Percentiles rank a stretch among this genome's conserved stretches.
These are phyloP conservation scores for Naganishia sp. DNA, from an alignment of 1,284 basidiomycete species.

Conservation along the genomic window DNA sequence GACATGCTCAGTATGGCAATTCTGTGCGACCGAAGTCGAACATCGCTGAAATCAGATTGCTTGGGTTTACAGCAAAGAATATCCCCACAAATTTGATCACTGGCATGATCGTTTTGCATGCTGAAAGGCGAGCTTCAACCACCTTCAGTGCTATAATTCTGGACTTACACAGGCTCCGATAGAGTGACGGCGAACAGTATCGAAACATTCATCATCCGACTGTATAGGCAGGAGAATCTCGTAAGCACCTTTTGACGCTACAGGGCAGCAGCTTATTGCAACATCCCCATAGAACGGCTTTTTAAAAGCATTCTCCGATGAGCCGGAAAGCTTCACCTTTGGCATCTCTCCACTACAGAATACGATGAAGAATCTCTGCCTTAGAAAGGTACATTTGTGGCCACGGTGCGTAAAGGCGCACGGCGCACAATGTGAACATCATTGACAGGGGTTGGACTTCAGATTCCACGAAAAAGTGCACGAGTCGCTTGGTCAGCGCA, in stretches of 20 bases:
- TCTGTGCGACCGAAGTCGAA: neutral
- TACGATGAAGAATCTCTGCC: slow-evolving; percentile 87
- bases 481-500: slow-evolving; percentile 71
- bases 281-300: slow-evolving; percentile 66
- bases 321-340: slow-evolving; percentile 89
- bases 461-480: slow-evolving; percentile 90
- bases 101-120: slow-evolving; percentile 90
- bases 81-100: slow-evolving; percentile 83
- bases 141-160: neutral
- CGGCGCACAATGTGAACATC: neutral
- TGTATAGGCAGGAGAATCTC: slow-evolving; percentile 82
- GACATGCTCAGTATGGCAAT: slow-evolving; percentile 73
- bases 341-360: slow-evolving; percentile 88
- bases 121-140: slow-evolving; percentile 67
- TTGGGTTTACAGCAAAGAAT: slow-evolving; percentile 57
- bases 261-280: neutral
- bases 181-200: slow-evolving; percentile 81
- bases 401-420: slow-evolving; percentile 64
- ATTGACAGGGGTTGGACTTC: slow-evolving; percentile 3
- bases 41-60: slow-evolving; percentile 1
- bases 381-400: slow-evolving; percentile 85
- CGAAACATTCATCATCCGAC: slow-evolving; percentile 86
- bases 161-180: neutral
- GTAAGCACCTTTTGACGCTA: slow-evolving; percentile 40
- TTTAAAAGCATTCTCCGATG: slow-evolving; percentile 94